phyloP scores from a whole-genome alignment of 2,329 filamentous ascomycete species.

The Cyclaneusma minus region DNA sequence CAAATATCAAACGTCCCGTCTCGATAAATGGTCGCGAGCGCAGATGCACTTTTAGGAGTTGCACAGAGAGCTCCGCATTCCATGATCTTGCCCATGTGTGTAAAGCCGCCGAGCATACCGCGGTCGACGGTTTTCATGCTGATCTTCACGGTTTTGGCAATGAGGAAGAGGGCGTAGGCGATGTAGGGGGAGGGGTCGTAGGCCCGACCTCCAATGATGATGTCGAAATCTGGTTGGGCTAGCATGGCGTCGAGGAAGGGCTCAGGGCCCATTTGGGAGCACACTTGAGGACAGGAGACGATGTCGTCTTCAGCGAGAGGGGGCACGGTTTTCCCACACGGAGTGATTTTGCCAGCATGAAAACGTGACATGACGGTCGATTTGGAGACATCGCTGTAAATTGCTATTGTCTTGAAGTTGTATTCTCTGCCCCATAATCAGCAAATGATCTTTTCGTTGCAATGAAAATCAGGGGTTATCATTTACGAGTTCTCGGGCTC shows the following conservation, averaged over 20 bases:
- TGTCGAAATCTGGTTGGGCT: constrained; percentile 24
- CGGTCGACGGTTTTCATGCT: not conserved
- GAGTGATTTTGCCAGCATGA: constrained; percentile 15
- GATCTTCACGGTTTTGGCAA: constrained; percentile 9
- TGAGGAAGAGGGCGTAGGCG: constrained; percentile 21
- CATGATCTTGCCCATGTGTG: constrained; percentile 40
- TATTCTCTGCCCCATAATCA: constrained; percentile 6
- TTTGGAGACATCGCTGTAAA: constrained; percentile 25
- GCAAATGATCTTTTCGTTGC: not conserved
- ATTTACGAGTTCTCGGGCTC: constrained; percentile 10
- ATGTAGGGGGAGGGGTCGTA: constrained; percentile 26
- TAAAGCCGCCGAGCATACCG: constrained; percentile 20
- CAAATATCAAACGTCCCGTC: constrained; percentile 30
- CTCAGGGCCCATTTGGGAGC: constrained; percentile 30
- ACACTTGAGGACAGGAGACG: constrained; percentile 21
- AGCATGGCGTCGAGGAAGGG: constrained; percentile 27
- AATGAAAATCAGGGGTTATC: not conserved
- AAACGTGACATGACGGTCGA: constrained; percentile 16
- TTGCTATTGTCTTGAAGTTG: constrained; percentile 20
- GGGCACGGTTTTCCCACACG: constrained; percentile 27
- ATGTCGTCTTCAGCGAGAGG: constrained; percentile 22
- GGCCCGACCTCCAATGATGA: constrained; percentile 18
- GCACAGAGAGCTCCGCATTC: constrained; percentile 31
- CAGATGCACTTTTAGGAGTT: constrained; percentile 21
- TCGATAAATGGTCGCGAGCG: constrained; percentile 18